Conservation (phyloP, 192 early-diverging fungal genomes). For the Gaertneriomyces sp. region DNA sequence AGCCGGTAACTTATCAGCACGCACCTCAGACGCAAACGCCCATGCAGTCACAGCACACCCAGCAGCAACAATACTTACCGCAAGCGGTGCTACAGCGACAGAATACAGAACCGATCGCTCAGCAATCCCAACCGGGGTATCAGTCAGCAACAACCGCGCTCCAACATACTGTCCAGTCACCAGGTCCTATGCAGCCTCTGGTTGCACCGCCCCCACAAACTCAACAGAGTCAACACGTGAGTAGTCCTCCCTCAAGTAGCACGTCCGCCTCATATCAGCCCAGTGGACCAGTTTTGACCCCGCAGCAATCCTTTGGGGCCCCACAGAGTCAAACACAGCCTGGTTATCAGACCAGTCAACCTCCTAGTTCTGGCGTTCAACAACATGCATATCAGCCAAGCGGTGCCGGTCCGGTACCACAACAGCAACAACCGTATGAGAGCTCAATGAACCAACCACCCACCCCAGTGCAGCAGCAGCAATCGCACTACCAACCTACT, state of each 20-base stretch:
- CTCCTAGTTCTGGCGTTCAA: neutral
- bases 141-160: too few relatives aligned
- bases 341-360: neutral
- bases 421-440: neutral
- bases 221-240: neutral
- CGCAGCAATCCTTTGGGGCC: neutral
- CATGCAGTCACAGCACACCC: too few relatives aligned
- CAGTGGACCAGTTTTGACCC: neutral
- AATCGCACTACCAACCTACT: neutral
- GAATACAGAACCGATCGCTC: too few relatives aligned
- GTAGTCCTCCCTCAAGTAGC: neutral
- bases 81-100: too few relatives aligned
- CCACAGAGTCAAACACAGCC: neutral
- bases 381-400: slow-evolving; percentile 12
- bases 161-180: too few relatives aligned
- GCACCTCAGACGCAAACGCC: too few relatives aligned
- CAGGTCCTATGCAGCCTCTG: neutral
- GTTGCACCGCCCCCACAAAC: neutral
- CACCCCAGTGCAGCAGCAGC: neutral
- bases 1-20: too few relatives aligned
- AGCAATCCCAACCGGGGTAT: too few relatives aligned
- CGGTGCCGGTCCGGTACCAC: neutral
- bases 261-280: neutral
- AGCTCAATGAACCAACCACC: neutral
- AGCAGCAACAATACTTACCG: too few relatives aligned